Conservation (phyloP, 306 rosid species). For the Hylodesmum podocarpum region DNA sequence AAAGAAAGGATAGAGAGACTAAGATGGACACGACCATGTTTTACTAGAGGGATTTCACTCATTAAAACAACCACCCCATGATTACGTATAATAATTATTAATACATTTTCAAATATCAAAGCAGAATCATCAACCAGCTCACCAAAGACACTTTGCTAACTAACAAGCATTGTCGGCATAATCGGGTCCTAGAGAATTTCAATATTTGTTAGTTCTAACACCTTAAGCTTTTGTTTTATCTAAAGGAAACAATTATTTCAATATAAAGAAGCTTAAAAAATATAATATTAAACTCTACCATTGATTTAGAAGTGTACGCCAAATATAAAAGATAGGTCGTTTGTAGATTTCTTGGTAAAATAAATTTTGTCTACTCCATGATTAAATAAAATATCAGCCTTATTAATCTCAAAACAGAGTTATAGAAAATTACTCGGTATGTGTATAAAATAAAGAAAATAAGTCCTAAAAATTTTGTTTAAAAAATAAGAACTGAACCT, state of each 20-base stretch:
- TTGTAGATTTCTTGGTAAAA: not conserved
- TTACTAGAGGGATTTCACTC: conserved; percentile 12
- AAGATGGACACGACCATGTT: conserved; percentile 14
- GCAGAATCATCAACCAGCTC: conserved; percentile 25
- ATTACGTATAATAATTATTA: not conserved
- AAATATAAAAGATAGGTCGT: not conserved
- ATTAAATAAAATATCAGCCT: not conserved
- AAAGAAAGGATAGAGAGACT: not conserved
- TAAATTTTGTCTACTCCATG: not conserved
- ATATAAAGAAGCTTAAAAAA: not conserved
- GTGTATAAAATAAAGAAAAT: not conserved
- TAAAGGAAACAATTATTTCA: not conserved
- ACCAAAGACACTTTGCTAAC: conserved; percentile 20
- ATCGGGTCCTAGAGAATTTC: not conserved
- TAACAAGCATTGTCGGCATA: not conserved
- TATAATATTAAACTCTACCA: not conserved
- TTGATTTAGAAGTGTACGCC: not conserved
- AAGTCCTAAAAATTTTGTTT: too few species aligned
- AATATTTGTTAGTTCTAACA: not conserved
- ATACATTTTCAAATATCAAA: conserved; percentile 3
- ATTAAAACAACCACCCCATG: not conserved
- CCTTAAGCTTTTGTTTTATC: not conserved
- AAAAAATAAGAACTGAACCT: not conserved
- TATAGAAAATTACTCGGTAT: not conserved
- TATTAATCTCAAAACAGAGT: not conserved